phyloP scores from a whole-genome alignment of 768 basidiomycete genomes.

The Kwoniella bestiolae region DNA sequence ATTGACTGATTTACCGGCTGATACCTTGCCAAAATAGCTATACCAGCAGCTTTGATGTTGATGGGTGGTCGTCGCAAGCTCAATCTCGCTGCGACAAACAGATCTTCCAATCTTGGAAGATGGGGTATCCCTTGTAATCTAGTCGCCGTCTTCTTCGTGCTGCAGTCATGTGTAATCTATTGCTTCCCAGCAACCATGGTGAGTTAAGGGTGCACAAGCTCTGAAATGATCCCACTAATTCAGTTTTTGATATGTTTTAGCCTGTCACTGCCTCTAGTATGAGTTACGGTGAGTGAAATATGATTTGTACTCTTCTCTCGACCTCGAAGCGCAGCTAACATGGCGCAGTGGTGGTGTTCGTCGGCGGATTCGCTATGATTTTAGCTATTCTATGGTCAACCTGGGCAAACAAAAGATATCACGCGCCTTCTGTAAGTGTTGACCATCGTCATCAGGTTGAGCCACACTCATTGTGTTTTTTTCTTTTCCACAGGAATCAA shows the following conservation, averaged over 20 bases:
- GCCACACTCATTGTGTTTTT: constrained; percentile 7
- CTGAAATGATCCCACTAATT: no score
- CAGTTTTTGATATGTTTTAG: neutral
- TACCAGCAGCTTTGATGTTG: constrained; percentile 23
- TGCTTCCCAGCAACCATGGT: constrained; percentile 31
- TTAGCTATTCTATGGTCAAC: constrained; percentile 15
- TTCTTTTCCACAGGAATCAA: neutral
- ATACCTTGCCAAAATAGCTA: constrained; percentile 4
- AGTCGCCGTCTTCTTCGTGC: constrained; percentile 26
- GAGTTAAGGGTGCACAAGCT: no score
- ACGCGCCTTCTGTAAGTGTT: constrained; percentile 13
- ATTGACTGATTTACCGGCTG: no score
- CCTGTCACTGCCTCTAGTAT: constrained; percentile 21
- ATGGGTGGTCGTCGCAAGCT: constrained; percentile 25
- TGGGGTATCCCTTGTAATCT: constrained; percentile 29
- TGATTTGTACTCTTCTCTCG: no score
- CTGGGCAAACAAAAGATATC: constrained; percentile 18
- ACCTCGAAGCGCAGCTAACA: neutral
- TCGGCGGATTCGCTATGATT: constrained; percentile 2
- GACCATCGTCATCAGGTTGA: no score
- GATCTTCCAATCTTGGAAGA: constrained; percentile 23
- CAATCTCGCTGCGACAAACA: constrained; percentile 5
- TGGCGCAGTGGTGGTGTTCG: constrained; percentile 22
- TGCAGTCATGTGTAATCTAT: constrained; percentile 26
- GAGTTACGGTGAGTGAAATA: constrained; percentile 19